Percentiles rank a stretch among this genome's conserved stretches.
phyloP scores from a whole-genome alignment of 768 basidiomycete species.

The Mycena galericulata region DNA sequence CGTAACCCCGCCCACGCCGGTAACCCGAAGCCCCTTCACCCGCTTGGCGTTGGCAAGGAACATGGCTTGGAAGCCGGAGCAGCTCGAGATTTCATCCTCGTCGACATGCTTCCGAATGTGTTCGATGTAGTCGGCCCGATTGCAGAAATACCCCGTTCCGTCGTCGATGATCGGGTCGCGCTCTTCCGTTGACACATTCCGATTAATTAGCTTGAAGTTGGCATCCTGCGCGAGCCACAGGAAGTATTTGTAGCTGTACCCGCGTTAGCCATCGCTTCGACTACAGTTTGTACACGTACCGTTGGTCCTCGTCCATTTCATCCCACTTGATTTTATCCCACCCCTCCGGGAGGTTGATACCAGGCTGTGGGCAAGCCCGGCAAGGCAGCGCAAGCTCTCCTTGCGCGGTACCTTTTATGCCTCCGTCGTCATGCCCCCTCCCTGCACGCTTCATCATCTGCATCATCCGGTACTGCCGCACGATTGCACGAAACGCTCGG shows the following conservation, averaged over 20 bases:
- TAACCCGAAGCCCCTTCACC: slow-evolving; percentile 16
- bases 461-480: not conserved
- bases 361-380: slow-evolving; percentile 12
- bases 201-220: not conserved
- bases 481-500: not conserved
- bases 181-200: not conserved
- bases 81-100: slow-evolving; percentile 15
- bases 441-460: slow-evolving; percentile 20
- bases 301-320: not conserved
- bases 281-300: not conserved
- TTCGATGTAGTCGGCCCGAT: not conserved
- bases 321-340: slow-evolving; percentile 19
- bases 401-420: not conserved
- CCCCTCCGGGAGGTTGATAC: not conserved
- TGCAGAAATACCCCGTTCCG: not conserved
- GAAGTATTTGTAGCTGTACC: not conserved
- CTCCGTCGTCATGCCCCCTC: not conserved
- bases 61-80: slow-evolving; percentile 17
- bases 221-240: not conserved
- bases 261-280: not conserved
- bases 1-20: slow-evolving; percentile 18
- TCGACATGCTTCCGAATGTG: not conserved
- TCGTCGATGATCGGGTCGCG: not conserved
- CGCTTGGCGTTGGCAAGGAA: slow-evolving; percentile 4
- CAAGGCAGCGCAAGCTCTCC: slow-evolving; percentile 22